Evolutionary conservation across 169 alveolate genomes (phyloP).

Genomic region (Plasmodium billcollinsi): DNA sequence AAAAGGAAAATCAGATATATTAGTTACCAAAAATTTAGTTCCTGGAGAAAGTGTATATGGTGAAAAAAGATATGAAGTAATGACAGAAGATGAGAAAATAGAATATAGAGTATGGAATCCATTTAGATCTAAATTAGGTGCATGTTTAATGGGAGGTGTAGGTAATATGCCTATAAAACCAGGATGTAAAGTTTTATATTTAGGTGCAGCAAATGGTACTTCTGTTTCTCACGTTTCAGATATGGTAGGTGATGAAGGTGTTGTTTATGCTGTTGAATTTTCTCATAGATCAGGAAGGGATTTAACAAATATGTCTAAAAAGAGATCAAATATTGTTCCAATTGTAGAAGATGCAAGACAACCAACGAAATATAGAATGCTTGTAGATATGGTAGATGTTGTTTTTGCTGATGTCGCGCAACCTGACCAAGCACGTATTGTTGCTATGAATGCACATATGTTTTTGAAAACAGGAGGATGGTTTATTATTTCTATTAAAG

Average conservation of each 20-base stretch:
- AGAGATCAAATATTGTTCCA: conserved; percentile 98
- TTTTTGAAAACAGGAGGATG: conserved; percentile 98
- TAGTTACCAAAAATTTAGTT: conserved; percentile 96
- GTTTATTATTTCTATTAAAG: conserved; percentile 98
- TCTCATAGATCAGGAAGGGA: conserved; percentile 99
- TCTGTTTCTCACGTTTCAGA: conserved; percentile 99
- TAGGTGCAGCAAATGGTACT: conserved; percentile 99
- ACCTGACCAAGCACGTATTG: conserved; percentile 99
- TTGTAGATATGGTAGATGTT: conserved; percentile 99
- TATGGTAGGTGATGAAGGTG: conserved; percentile 98
- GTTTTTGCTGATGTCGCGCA: conserved; percentile 99
- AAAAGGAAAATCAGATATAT: conserved; percentile 97
- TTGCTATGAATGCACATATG: conserved; percentile 95
- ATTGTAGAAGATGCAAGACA: conserved; percentile 99
- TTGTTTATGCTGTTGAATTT: conserved; percentile 99
- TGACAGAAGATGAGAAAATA: conserved; percentile 92
- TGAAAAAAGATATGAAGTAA: conserved; percentile 96
- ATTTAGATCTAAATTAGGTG: conserved; percentile 99
- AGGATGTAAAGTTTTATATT: conserved; percentile 97
- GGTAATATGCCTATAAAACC: conserved; percentile 97
- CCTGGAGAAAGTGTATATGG: conserved; percentile 99
- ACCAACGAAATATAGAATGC: conserved; percentile 98
- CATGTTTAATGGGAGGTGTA: conserved; percentile 98
- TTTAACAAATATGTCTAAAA: conserved; percentile 98
- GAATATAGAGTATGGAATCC: conserved; percentile 99